phyloP scores from a whole-genome alignment of 2,329 filamentous ascomycete genomes.

The Neopestalotiopsis sp. region DNA sequence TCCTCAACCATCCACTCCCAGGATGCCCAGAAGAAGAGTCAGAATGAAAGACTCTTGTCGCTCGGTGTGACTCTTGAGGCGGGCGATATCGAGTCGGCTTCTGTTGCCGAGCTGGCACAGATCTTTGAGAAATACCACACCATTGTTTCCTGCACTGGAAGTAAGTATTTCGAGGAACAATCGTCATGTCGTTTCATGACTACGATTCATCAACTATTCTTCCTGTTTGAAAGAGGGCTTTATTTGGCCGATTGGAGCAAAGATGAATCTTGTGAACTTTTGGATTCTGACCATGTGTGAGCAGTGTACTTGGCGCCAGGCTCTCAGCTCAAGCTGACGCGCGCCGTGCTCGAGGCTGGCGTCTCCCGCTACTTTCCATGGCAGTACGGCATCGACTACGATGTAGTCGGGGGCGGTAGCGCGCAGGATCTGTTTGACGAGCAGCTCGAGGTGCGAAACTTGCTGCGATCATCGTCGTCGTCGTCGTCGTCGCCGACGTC shows the following conservation, averaged over 20 bases:
- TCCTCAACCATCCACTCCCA: slow-evolving; percentile 48
- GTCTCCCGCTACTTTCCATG: slow-evolving; percentile 67
- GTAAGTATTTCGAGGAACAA: not conserved
- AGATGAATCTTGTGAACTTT: not conserved
- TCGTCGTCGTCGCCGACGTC: not conserved
- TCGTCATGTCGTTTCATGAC: not conserved
- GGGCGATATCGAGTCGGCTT: slow-evolving; percentile 45
- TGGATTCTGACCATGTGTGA: not conserved
- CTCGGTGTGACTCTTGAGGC: slow-evolving; percentile 47
- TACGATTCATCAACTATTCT: not conserved
- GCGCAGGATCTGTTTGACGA: slow-evolving; percentile 72
- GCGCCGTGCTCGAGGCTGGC: slow-evolving; percentile 57
- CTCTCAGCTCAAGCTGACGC: slow-evolving; percentile 62
- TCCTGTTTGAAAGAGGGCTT: not conserved
- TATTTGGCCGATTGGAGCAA: no score
- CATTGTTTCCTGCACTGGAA: slow-evolving; percentile 65
- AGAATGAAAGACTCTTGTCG: slow-evolving; percentile 39
- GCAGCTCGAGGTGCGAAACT: slow-evolving; percentile 63
- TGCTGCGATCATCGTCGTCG: slow-evolving; percentile 52
- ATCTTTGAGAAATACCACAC: slow-evolving; percentile 54
- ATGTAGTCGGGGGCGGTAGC: slow-evolving; percentile 62
- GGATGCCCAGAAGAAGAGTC: slow-evolving; percentile 41
- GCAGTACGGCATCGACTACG: slow-evolving; percentile 79
- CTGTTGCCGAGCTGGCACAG: slow-evolving; percentile 42
- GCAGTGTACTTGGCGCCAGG: slow-evolving; percentile 58